phyloP scores from a whole-genome alignment of 2,329 filamentous ascomycete genomes.

The Aspergillus niger region DNA sequence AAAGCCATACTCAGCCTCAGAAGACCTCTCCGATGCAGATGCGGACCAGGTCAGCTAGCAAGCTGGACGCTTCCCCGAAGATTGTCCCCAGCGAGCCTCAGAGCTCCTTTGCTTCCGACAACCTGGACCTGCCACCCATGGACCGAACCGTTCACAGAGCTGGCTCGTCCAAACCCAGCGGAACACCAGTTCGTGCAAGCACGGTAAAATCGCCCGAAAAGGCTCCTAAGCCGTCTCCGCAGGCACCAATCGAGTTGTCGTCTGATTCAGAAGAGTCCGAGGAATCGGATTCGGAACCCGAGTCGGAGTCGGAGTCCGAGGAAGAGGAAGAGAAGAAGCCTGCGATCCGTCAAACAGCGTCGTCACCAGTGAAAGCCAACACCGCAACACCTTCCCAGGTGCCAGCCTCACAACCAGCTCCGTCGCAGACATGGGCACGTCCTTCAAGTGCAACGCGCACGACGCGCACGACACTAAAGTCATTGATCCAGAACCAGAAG shows the following conservation, averaged over 20 bases:
- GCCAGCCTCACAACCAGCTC: neutral
- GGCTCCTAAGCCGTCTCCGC: neutral
- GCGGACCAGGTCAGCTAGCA: neutral
- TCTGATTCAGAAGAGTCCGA: conserved; percentile 9
- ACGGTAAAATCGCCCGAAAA: neutral
- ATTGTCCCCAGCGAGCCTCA: neutral
- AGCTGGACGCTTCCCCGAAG: neutral
- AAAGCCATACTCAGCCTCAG: neutral
- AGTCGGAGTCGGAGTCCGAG: conserved; percentile 5
- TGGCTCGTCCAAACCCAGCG: neutral
- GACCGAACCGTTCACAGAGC: neutral
- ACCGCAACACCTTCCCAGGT: neutral
- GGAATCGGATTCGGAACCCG: conserved; percentile 7
- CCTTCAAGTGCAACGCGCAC: neutral
- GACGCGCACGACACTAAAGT: conserved; percentile 8
- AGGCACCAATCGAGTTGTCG: neutral
- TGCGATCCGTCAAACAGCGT: neutral
- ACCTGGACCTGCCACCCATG: neutral
- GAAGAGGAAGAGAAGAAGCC: conserved; percentile 8
- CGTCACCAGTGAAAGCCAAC: neutral
- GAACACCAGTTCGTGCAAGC: neutral
- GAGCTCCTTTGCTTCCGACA: neutral
- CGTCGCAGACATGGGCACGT: conserved; percentile 9
- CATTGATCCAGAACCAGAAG: conserved; percentile 8
- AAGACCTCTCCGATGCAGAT: neutral